Base-by-base conservation (phyloP, 768 basidiomycete genomes). In the Heimioporus sp. region DNA sequence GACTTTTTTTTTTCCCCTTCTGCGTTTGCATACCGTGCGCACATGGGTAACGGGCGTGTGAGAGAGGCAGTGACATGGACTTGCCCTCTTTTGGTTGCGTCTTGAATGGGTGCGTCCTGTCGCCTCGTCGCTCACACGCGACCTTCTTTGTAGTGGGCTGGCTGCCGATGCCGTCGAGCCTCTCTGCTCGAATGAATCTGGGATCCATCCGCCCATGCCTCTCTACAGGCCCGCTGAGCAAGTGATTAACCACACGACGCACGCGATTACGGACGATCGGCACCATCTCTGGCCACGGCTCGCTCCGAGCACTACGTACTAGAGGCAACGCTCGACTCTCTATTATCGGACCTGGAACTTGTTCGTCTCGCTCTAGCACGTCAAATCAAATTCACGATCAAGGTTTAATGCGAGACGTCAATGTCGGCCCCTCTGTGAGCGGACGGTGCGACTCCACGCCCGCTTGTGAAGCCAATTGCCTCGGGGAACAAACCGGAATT, bases 101-200 rank as follows among this genome's bases (percentile, higher is more conserved):
- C 24, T 17, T 9, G 13, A 17, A 24, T n/a, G 16, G 35, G 37
- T 15, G n/a, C 38, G 43, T 20, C 19, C 42, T 21, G 44, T 44
- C 52, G 55, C 64, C 61, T 61, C 64, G 51, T 66, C 61, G 54
- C 58, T 64, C 58, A 64, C 63, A 65, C 63, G 64, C 62, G 34
- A 28, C 32, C 32, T 20, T 40, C 35, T 43, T 49, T 40, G 20
- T 30, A 34, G 19, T 20, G 20, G 35, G 35, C 48, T 48, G 30
- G 30, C 28, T 40, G 30, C 48, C 52, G 52, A 59, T 62, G 47
- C 51, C 51, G 52, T 34, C 31, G 30, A 32, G 37, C 42, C 31
- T 15, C 31, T 15, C 40, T 24, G 28, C 19, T 42, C 6, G 43
- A 64, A 60, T 53, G 56, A 65, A 59, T 49, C 24, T 53, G 52